These are phyloP conservation scores for Papiliotrema fonsecae DNA, from an alignment of 1,284 basidiomycete genomes.

Conservation along the genomic window DNA sequence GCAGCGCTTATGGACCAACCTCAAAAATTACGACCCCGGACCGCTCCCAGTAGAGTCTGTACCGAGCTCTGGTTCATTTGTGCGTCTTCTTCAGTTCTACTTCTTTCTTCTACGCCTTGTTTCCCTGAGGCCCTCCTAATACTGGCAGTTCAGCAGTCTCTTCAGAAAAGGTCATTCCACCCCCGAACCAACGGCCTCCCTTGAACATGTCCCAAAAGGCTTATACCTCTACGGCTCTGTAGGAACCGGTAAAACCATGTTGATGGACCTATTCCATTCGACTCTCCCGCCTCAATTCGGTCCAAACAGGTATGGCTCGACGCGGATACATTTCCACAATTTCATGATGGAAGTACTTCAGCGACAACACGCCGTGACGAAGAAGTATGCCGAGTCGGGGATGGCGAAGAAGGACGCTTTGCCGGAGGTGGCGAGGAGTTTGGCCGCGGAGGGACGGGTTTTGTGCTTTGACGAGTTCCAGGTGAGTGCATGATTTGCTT, in stretches of 20 bases:
- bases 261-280: slow-evolving; percentile 97
- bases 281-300: slow-evolving; percentile 71
- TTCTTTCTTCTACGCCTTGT: neutral
- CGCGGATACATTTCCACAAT: slow-evolving; percentile 90
- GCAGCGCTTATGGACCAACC: slow-evolving; percentile 70
- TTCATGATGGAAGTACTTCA: slow-evolving; percentile 99
- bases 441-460: slow-evolving; percentile 78
- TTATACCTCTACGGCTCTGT: slow-evolving; percentile 97
- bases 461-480: slow-evolving; percentile 99
- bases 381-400: slow-evolving; percentile 51
- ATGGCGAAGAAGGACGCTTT: slow-evolving; percentile 69
- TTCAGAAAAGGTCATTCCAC: slow-evolving; percentile 51
- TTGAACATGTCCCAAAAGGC: slow-evolving; percentile 66
- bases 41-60: slow-evolving; percentile 52
- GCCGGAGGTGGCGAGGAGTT: slow-evolving; percentile 77
- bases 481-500: slow-evolving; percentile 58
- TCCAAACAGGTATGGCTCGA: slow-evolving; percentile 54
- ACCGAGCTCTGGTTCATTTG: slow-evolving; percentile 30
- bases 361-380: slow-evolving; percentile 62
- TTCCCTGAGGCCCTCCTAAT: neutral
- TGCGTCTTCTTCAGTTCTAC: slow-evolving; percentile 15
- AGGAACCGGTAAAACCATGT: slow-evolving; percentile 91
- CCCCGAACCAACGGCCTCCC: slow-evolving; percentile 43
- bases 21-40: slow-evolving; percentile 69
- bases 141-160: slow-evolving; percentile 57